phyloP scores from a whole-genome alignment of 345 rosid genomes.

The Iberis pinnata region DNA sequence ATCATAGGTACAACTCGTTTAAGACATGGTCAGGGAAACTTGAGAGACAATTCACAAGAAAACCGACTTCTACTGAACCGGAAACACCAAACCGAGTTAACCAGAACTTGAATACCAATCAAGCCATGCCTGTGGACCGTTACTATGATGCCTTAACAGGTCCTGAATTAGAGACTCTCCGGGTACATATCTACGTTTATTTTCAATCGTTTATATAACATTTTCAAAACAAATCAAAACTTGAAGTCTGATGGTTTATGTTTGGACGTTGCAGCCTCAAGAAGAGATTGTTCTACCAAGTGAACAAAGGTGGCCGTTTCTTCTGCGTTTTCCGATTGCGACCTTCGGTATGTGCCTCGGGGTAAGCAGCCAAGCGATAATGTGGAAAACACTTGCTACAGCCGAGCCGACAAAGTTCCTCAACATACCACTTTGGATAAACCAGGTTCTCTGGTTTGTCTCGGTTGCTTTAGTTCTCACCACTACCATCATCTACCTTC shows the following conservation, averaged over 20 bases:
- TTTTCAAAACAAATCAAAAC: too few relatives aligned
- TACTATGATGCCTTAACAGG: slow-evolving; percentile 80
- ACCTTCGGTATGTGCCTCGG: slow-evolving; percentile 90
- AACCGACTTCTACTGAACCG: slow-evolving; percentile 29
- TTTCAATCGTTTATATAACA: background rate
- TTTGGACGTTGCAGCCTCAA: slow-evolving; percentile 40
- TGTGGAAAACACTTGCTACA: slow-evolving; percentile 74
- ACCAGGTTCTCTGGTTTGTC: slow-evolving; percentile 52
- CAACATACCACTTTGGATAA: slow-evolving; percentile 37
- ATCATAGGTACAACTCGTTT: slow-evolving; percentile 63
- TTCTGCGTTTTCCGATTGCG: slow-evolving; percentile 61
- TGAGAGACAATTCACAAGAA: slow-evolving; percentile 66
- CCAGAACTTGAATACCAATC: slow-evolving; percentile 12
- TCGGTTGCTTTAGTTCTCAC: slow-evolving; percentile 39
- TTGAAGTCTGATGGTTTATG: background rate
- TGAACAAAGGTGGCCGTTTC: slow-evolving; percentile 73
- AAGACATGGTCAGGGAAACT: slow-evolving; percentile 83
- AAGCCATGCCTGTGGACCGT: slow-evolving; percentile 56
- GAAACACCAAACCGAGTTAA: slow-evolving; percentile 26
- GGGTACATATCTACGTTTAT: slow-evolving; percentile 31
- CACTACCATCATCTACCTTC: slow-evolving; percentile 43
- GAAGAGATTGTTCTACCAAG: slow-evolving; percentile 67
- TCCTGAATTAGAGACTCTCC: slow-evolving; percentile 69
- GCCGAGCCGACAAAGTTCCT: slow-evolving; percentile 56
- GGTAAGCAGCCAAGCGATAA: slow-evolving; percentile 76